Evolutionary conservation across 306 rosid species (phyloP), one percentile per base, ranked within the genome.

Genomic region (Pterocarpus macrocarpus): DNA sequence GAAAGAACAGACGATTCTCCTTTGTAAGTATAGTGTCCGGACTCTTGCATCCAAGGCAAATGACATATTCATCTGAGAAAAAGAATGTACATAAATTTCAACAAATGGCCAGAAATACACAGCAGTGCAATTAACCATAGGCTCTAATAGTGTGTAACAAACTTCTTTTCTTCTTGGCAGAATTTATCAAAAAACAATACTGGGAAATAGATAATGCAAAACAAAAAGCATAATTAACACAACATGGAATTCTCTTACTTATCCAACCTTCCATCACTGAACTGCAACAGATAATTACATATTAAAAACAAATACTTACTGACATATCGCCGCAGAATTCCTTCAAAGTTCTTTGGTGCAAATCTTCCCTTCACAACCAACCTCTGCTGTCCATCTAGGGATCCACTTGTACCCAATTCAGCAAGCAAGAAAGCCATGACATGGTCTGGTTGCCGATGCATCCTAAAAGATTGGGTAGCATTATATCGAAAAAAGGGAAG

Each of bases 401-500:
- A 95, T 13, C 99, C 99, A 80, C 94, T 95, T 12, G 99, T 95
- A 61, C 99, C 99, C 89, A 93, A 78, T 68, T 95, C 99, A 11
- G 98, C 96, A 75, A 95, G 91, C 91, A 93, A 87, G 90, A 95
- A 95, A 62, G 94, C 89, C 98, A 91, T 92, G 73, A 95, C 97
- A 73, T 95, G 99, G 72, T 95, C 99, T 7, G 99, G 98, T 86
- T 91, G 97, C 52, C 99, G 90, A 84, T 93, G 97, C 99, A 95
- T 93, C 84, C 99, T 87, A 83, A 74, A 57, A 79, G 61, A 86
- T 69, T 34, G 58, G 52, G 36, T 35, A 30, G 47, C 64, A 67
- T 56, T 12, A 73, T 13, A 68, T 85, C 12, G 73, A 57, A 10
- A 41, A 47, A 41, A 8, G 15, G 50, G 4, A 13, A 55, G 47